Percentiles rank a stretch among this genome's conserved stretches.
Conservation (phyloP, 176 grass and related monocot genomes). For the Lolium rigidum region DNA sequence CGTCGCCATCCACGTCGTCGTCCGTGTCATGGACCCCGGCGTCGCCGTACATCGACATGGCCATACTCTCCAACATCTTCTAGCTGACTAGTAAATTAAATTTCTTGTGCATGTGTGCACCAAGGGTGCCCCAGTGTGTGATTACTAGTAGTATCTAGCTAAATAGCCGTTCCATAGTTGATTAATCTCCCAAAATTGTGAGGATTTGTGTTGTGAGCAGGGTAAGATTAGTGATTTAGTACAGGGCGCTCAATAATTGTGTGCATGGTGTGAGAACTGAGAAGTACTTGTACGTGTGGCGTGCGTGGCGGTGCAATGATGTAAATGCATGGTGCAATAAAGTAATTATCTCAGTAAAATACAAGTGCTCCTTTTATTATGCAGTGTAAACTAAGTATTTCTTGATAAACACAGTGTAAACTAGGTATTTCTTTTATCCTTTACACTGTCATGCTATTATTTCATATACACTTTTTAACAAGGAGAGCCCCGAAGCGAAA, state of each 20-base stretch:
- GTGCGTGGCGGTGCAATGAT: neutral
- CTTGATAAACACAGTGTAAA: no score
- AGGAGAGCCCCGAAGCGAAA: no score
- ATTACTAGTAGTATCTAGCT: constrained; percentile 2
- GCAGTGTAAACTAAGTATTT: no score
- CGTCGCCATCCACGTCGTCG: constrained; percentile 53
- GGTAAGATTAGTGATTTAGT: neutral
- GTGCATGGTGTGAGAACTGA: no score
- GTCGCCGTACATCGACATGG: constrained; percentile 63
- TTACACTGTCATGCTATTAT: no score
- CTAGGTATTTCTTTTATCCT: no score
- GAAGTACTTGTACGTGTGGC: no score
- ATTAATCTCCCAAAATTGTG: neutral
- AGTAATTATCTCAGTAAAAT: no score
- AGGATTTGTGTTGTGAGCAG: neutral
- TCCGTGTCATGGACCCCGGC: constrained; percentile 56
- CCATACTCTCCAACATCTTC: constrained; percentile 70
- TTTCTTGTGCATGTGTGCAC: neutral
- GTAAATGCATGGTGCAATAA: neutral
- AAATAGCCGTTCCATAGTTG: neutral
- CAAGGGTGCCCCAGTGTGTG: neutral
- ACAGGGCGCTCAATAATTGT: neutral
- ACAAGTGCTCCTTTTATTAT: no score
- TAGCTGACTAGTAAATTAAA: constrained; percentile 23
- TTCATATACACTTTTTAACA: no score